Percentiles rank a stretch among this genome's conserved stretches.
phyloP scores from a whole-genome alignment of 1,284 basidiomycete species.

The Schizophyllum amplum region DNA sequence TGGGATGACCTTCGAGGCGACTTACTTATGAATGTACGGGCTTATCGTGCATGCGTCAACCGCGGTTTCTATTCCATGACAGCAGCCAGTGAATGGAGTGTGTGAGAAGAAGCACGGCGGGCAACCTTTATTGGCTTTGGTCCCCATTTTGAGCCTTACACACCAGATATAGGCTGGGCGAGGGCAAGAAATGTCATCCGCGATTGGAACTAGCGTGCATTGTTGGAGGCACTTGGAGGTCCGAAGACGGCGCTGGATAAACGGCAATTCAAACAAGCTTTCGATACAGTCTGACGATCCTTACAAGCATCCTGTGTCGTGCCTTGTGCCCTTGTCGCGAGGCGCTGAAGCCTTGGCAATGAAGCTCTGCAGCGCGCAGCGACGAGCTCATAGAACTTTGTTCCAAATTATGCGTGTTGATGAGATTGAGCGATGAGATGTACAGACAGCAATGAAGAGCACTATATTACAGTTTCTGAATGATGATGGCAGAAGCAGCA shows the following conservation, averaged over 20 bases:
- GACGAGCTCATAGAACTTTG: neutral
- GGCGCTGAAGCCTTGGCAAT: neutral
- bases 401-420: neutral
- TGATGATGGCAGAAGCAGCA: slow-evolving; percentile 84
- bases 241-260: neutral
- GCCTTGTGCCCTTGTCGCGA: neutral
- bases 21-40: neutral
- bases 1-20: neutral
- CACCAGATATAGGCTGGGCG: neutral
- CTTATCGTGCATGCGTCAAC: neutral
- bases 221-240: too few relatives aligned
- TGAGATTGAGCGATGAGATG: neutral
- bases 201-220: neutral
- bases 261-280: neutral
- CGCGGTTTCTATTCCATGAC: neutral
- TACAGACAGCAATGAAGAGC: neutral
- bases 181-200: neutral
- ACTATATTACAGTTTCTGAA: slow-evolving; percentile 68
- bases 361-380: neutral
- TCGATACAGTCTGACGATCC: neutral
- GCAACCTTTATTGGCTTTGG: neutral
- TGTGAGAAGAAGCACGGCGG: neutral
- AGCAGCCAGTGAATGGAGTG: neutral
- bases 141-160: neutral
- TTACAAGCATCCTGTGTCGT: neutral